Evolutionary conservation across 441 rosid genomes (phyloP).

Genomic region (Gossypium gossypioides): DNA sequence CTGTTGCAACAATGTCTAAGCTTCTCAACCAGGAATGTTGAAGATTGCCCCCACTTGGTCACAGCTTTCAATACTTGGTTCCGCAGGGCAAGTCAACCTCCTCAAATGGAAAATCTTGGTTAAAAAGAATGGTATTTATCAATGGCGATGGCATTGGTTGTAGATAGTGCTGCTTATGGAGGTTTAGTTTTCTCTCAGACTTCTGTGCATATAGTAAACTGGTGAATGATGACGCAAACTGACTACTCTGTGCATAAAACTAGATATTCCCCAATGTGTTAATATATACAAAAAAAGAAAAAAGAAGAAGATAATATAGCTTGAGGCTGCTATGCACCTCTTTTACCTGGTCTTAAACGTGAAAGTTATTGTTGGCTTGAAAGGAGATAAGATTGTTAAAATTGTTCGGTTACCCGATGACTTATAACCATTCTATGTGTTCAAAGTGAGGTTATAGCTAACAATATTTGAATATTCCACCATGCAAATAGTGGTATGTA

Average conservation of each 20-base stretch:
- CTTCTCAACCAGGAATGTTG: slow-evolving; percentile 53
- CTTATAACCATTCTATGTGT: neutral
- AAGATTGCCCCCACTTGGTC: slow-evolving; percentile 55
- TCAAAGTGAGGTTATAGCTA: neutral
- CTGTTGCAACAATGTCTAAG: slow-evolving; percentile 55
- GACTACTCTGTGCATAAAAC: slow-evolving; percentile 6
- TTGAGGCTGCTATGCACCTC: too few species aligned
- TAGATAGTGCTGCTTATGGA: neutral
- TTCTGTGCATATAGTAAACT: slow-evolving; percentile 14
- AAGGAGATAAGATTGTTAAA: neutral
- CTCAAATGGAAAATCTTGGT: slow-evolving; percentile 17
- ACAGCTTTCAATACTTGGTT: slow-evolving; percentile 62
- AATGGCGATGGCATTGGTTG: neutral
- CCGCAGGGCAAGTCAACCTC: slow-evolving; percentile 39
- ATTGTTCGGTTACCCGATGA: neutral
- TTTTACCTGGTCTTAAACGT: neutral
- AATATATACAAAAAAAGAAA: neutral
- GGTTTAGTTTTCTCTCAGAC: neutral
- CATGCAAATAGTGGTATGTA: too few species aligned
- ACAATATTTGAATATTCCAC: too few species aligned
- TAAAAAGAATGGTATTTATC: neutral
- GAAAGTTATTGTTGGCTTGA: neutral
- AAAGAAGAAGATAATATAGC: too few species aligned
- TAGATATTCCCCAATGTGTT: neutral
- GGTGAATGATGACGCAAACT: neutral